Conservation (phyloP, 1,284 basidiomycete genomes). For the Hymenochaete sp. region DNA sequence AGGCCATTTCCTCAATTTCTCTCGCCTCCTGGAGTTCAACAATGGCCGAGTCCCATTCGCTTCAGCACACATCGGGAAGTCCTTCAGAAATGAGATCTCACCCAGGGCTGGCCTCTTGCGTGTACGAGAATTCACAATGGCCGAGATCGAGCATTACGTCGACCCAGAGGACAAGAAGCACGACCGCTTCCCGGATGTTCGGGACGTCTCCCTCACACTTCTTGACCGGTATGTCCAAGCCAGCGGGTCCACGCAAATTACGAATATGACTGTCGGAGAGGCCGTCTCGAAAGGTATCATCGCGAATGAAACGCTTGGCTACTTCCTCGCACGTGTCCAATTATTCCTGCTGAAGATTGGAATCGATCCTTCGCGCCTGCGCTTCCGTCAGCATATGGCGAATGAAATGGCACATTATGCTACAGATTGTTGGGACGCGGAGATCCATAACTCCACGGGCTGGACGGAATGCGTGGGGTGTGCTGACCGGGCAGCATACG, state of each 20-base stretch:
- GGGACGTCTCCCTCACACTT: constrained; percentile 67
- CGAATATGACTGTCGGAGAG: constrained; percentile 74
- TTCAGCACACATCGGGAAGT: constrained; percentile 92
- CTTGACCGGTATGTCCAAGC: constrained; percentile 81
- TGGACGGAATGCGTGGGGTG: constrained; percentile 99
- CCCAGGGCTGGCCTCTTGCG: constrained; percentile 93
- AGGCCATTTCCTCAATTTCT: constrained; percentile 99
- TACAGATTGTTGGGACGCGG: constrained; percentile 98
- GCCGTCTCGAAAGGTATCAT: constrained; percentile 83
- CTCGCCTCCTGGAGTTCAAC: constrained; percentile 95
- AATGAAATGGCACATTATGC: constrained; percentile 99
- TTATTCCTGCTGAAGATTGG: constrained; percentile 91
- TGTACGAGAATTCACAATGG: constrained; percentile 99
- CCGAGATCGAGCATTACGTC: constrained; percentile 98
- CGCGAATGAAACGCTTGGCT: constrained; percentile 96
- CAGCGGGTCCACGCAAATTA: constrained; percentile 63
- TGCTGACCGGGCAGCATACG: constrained; percentile 96
- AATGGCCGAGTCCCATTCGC: constrained; percentile 95
- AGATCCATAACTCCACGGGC: constrained; percentile 90
- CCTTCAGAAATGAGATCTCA: constrained; percentile 98
- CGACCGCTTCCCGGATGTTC: constrained; percentile 75
- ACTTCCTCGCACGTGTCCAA: constrained; percentile 92
- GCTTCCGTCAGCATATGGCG: constrained; percentile 95
- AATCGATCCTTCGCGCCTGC: constrained; percentile 75
- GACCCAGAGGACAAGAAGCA: constrained; percentile 93